Evolutionary conservation across 371 early-diverging fungal genomes (phyloP).

Genomic region (Mucor mucedo): DNA sequence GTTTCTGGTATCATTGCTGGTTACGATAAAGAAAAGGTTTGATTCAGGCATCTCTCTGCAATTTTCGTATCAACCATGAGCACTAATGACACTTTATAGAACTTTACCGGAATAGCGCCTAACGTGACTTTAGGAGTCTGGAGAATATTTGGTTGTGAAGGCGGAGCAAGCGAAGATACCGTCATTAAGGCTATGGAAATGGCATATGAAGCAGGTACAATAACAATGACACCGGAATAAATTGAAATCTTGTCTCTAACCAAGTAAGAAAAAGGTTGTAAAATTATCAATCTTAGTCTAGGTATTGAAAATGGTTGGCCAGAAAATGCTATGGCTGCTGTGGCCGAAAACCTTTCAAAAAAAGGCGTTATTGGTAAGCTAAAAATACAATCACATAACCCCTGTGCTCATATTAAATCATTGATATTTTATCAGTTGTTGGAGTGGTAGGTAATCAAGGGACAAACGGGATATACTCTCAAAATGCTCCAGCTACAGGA

Average conservation of each 20-base stretch:
- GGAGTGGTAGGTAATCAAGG: conserved; percentile 66
- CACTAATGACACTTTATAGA: conserved; percentile 41
- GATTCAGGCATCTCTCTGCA: conserved; percentile 9
- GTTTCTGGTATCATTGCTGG: conserved; percentile 75
- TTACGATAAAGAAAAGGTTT: conserved; percentile 43
- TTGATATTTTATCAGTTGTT: conserved; percentile 45
- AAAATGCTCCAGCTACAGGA: conserved; percentile 55
- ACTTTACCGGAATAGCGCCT: conserved; percentile 68
- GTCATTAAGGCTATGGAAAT: conserved; percentile 66
- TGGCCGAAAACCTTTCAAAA: conserved; percentile 35
- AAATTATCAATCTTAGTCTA: conserved; percentile 70
- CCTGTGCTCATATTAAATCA: neutral
- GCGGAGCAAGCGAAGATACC: conserved; percentile 56
- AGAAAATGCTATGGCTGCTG: conserved; percentile 43
- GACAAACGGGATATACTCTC: conserved; percentile 47
- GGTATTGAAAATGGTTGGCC: conserved; percentile 57
- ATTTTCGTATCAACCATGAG: too few species aligned
- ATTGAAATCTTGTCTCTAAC: too few species aligned
- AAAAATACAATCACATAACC: too few species aligned
- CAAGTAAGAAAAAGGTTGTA: conserved; percentile 32
- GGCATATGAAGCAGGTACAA: conserved; percentile 53
- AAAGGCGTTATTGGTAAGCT: conserved; percentile 28
- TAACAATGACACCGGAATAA: too few species aligned
- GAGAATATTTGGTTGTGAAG: conserved; percentile 69
- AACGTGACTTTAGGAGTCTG: conserved; percentile 58